Evolutionary conservation across 2,329 filamentous ascomycete genomes (phyloP), one percentile per base, ranked within the genome.

Genomic region (Fusarium tricinctum): DNA sequence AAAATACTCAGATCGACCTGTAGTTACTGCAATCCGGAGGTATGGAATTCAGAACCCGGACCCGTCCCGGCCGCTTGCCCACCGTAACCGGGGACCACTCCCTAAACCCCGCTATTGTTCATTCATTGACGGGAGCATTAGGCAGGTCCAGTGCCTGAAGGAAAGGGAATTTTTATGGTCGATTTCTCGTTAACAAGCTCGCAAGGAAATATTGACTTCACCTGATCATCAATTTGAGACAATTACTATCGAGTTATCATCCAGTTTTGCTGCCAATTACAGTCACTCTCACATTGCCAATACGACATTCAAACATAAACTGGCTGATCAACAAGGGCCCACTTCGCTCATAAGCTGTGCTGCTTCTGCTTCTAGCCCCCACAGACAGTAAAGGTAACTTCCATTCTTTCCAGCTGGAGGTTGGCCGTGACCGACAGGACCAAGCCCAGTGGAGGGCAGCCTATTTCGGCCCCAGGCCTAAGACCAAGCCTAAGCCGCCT

Each of bases 381-480:
- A 46, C 59, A 42, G 35, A 43, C 57, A 61, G 68, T 70, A 23
- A 8, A 23, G 23, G 23, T 23, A 39, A 38, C 39, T 54, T 42
- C n/a, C n/a, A n/a, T n/a, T 35, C 28, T 30, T 30, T 30, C 28
- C 28, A 30, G 28, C 8, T 23, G 23, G 23, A 23, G 23, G 10
- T 12, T 30, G 33, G 33, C 14, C 33, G 15, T 35, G 15, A 35
- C 33, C 28, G 9, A 28, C 28, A 13, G 55, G 58, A 65, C 50
- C 40, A 65, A 64, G 57, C 56, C 64, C 64, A 73, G n/a, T n/a
- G n/a, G n/a, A n/a, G n/a, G n/a, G n/a, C n/a, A n/a, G 69, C 65
- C 69, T 60, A 67, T 72, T 73, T 68, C 60, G 69, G 69, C 59
- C 64, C 71, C 69, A 73, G 53, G 23, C 47, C 52, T 55, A 17